Base-by-base conservation (phyloP, 257 asterid species). In the Scutellaria baicalensis region DNA sequence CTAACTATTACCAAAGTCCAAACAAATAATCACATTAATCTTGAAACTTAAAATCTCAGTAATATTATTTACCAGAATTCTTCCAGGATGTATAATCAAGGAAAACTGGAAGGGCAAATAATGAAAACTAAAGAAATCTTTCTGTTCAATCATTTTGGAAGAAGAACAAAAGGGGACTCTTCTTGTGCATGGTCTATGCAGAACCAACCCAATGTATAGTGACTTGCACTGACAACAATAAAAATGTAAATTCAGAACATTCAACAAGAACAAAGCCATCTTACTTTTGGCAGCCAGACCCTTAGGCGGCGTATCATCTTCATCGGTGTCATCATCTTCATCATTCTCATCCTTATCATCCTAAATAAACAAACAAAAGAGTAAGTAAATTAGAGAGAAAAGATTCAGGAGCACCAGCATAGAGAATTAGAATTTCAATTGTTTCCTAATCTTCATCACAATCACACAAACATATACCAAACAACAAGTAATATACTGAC, bases 251-350 rank as follows among this genome's bases (percentile, higher is more conserved):
- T 47, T 21, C 66, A 55, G 27, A 63, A 20, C 27, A 51, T 77
- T 36, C 17, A 62, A 74, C 23, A 56, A 72, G 60, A 8, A 63
- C 75, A 21, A 43, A 62, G 13, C 16, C 39, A 21, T 55, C 89
- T 68, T 87, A 93, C 99, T 89, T 77, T 88, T 84, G 40, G 94
- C 95, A 64, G 77, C 89, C 74, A 85, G 71, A 48, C 95, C 92
- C 74, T 79, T 92, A 9, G 85, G 84, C 8, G 78, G 72, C 66
- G 75, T 43, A 61, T 81, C 92, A 71, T 88, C 91, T 7, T 78
- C 84, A 5, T 81, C 81, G 1, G 40, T 40, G 6, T 76, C 87
- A 2, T 72, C 79, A 9, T 73, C 87, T 0, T 73, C 85, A 18
- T 72, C 84, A 6, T 85, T 84, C 11, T 77, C 86, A 10, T 73